Conservation (phyloP, 2,329 filamentous ascomycete genomes). For the Eurotiales sp. region DNA sequence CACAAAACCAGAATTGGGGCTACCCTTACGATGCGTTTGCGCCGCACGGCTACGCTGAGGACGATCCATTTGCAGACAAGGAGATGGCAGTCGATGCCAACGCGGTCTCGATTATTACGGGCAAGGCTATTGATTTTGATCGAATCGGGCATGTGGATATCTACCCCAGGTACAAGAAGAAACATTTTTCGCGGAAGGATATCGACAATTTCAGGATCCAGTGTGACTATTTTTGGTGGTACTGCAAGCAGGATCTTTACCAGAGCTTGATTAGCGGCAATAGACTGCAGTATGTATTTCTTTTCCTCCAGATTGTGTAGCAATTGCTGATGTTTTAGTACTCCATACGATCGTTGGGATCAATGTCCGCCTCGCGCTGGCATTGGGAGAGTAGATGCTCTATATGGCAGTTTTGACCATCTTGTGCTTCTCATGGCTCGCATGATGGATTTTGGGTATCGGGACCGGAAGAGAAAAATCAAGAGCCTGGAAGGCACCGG, state of each 20-base stretch:
- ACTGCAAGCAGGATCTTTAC: constrained; percentile 87
- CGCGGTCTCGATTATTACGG: constrained; percentile 57
- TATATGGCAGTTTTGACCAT: constrained; percentile 88
- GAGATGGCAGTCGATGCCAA: constrained; percentile 52
- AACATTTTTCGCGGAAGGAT: constrained; percentile 52
- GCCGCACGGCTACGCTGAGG: constrained; percentile 27
- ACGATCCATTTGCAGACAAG: constrained; percentile 40
- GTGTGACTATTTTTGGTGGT: constrained; percentile 93
- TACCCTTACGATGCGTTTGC: constrained; percentile 21
- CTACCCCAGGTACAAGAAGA: constrained; percentile 22
- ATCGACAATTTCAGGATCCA: constrained; percentile 76
- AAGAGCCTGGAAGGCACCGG: constrained; percentile 60
- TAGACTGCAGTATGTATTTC: constrained; percentile 67
- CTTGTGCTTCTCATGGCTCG: constrained; percentile 77
- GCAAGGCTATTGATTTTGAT: constrained; percentile 56
- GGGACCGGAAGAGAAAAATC: constrained; percentile 74
- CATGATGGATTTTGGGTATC: constrained; percentile 71
- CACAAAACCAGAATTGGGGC: constrained; percentile 25
- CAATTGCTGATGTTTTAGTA: constrained; percentile 46
- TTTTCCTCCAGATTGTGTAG: neutral
- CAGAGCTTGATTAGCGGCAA: constrained; percentile 88
- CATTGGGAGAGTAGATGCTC: constrained; percentile 70
- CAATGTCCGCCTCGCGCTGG: constrained; percentile 82
- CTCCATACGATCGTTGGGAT: constrained; percentile 77
- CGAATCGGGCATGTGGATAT: constrained; percentile 48